These are phyloP conservation scores for Paramecium octaurelia DNA, from an alignment of 73 alveolate species.

Conservation along the genomic window DNA sequence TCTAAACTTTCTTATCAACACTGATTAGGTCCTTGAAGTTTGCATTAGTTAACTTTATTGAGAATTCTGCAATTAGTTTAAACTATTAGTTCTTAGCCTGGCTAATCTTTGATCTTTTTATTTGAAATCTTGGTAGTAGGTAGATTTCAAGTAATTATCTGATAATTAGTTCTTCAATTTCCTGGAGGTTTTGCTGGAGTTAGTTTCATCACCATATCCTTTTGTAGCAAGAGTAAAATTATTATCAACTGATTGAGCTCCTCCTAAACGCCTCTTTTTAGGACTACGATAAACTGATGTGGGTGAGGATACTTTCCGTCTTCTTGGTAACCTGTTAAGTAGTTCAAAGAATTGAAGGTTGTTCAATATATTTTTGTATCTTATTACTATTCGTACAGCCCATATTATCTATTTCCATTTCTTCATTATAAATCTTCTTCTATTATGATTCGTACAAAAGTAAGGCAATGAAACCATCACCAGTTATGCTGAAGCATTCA, in stretches of 20 bases:
- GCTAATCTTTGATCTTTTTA: not conserved
- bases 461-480: not conserved
- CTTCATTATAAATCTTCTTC: not conserved
- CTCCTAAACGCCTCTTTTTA: not conserved
- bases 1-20: not conserved
- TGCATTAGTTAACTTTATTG: not conserved
- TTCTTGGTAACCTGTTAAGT: not conserved
- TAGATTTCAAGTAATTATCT: not conserved
- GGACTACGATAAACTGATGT: not conserved
- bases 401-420: not conserved
- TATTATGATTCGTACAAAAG: not conserved
- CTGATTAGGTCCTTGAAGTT: not conserved
- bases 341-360: not conserved
- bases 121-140: not conserved
- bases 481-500: not conserved
- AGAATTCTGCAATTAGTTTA: not conserved
- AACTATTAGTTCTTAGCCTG: not conserved
- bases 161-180: not conserved
- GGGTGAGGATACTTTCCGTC: not conserved
- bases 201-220: constrained; percentile 7
- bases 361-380: not conserved
- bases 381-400: not conserved
- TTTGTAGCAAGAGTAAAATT: not conserved
- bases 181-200: not conserved
- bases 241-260: not conserved